Conservation (phyloP, 1,284 basidiomycete species). For the Tremellales sp. region DNA sequence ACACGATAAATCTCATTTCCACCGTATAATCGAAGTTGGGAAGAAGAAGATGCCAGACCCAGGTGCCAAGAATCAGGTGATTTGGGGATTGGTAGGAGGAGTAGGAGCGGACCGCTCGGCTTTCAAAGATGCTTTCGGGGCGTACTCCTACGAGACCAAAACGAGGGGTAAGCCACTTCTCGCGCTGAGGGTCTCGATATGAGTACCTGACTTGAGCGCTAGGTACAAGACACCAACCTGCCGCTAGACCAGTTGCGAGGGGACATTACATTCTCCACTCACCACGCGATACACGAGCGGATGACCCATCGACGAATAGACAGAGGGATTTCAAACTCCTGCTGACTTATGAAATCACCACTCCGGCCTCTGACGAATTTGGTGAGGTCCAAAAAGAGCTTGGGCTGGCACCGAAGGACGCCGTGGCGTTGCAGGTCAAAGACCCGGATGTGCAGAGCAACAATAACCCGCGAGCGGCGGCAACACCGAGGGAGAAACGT, state of each 20-base stretch:
- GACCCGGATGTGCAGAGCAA: conserved; percentile 22
- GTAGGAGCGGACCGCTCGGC: conserved; percentile 56
- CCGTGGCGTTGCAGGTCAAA: conserved; percentile 30
- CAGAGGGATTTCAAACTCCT: conserved; percentile 33
- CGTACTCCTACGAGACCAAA: conserved; percentile 62
- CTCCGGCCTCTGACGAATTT: conserved; percentile 27
- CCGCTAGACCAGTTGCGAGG: conserved; percentile 58
- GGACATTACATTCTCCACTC: conserved; percentile 61
- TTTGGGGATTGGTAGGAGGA: conserved; percentile 58
- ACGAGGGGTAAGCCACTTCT: conserved; percentile 54
- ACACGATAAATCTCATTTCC: conserved; percentile 48
- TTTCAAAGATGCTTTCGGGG: conserved; percentile 56
- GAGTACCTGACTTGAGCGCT: neutral
- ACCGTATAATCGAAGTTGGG: conserved; percentile 57
- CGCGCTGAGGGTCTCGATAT: no score
- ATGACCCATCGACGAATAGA: conserved; percentile 23
- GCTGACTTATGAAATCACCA: conserved; percentile 32
- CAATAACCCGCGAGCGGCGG: conserved; percentile 27
- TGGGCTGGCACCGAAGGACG: conserved; percentile 24
- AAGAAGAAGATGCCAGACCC: conserved; percentile 63
- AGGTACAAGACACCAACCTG: conserved; percentile 54
- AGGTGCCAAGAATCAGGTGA: conserved; percentile 52
- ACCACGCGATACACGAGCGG: conserved; percentile 29
- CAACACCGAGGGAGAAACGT: conserved; percentile 26
- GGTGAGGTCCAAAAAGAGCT: conserved; percentile 30